Percentiles rank a stretch among this genome's conserved stretches.
Conservation (phyloP, 1,284 basidiomycete species). For the Irpex sp. region DNA sequence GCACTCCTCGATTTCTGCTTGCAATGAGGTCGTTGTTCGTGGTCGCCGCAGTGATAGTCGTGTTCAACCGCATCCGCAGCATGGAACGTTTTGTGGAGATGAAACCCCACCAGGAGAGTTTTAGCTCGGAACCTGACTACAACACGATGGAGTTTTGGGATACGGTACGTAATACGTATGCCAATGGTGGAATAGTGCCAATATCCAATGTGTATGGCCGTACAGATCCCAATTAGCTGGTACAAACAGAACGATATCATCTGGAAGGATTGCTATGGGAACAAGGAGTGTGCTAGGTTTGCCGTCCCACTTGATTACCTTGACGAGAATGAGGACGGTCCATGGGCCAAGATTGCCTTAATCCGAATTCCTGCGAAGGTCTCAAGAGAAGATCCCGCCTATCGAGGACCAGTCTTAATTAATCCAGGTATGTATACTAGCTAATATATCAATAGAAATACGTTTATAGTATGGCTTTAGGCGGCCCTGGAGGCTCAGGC, state of each 20-base stretch:
- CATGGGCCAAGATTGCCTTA: slow-evolving; percentile 27
- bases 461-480: slow-evolving; percentile 1
- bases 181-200: not conserved
- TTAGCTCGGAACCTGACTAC: not conserved
- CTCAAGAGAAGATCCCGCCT: slow-evolving; percentile 17
- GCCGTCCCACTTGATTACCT: slow-evolving; percentile 30
- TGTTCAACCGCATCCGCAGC: not conserved
- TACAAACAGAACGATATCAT: slow-evolving; percentile 4
- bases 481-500: slow-evolving; percentile 30
- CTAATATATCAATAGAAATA: not conserved
- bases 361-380: slow-evolving; percentile 22
- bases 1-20: not conserved
- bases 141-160: not conserved
- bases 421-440: slow-evolving; percentile 25
- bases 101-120: not conserved
- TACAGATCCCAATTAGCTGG: not conserved
- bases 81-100: not conserved
- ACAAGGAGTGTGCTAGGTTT: slow-evolving; percentile 20
- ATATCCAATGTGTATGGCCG: not conserved
- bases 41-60: not conserved
- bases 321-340: slow-evolving; percentile 17
- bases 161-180: not conserved
- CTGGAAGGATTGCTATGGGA: slow-evolving; percentile 21
- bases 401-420: slow-evolving; percentile 30
- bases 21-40: not conserved